Conservation (phyloP, 2,329 filamentous ascomycete genomes). For the Cladosporium colombiae region DNA sequence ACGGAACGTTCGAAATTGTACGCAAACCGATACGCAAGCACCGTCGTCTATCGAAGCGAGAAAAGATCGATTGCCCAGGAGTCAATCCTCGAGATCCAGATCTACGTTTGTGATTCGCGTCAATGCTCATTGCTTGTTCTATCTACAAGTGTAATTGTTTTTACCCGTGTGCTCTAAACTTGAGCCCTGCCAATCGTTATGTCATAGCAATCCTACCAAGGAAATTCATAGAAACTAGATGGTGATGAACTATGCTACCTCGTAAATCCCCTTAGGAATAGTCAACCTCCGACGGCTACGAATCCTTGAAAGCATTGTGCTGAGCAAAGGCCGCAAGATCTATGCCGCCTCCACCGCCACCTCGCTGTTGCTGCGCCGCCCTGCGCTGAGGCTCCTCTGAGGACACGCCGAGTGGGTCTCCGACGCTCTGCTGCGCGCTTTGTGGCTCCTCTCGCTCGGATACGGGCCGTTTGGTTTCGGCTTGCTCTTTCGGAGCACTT, state of each 20-base stretch:
- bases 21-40: no score
- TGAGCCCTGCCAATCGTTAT: not conserved
- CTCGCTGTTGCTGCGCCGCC: conserved; percentile 4
- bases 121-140: not conserved
- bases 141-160: conserved; percentile 3
- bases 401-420: conserved; percentile 37
- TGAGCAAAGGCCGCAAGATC: conserved; percentile 26
- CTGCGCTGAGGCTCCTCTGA: conserved; percentile 9
- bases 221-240: not conserved
- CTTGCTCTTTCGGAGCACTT: not conserved
- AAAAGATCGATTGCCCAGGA: no score
- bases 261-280: not conserved
- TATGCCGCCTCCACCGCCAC: conserved; percentile 3
- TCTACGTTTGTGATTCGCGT: not conserved
- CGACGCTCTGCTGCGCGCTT: conserved; percentile 42
- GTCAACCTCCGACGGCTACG: not conserved
- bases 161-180: not conserved
- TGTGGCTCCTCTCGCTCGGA: not conserved
- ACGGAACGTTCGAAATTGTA: no score
- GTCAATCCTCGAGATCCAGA: not conserved
- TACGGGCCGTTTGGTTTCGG: not conserved
- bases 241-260: not conserved
- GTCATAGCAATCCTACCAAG: not conserved
- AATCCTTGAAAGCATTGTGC: conserved; percentile 25
- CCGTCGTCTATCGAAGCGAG: no score